Base-by-base conservation (phyloP, 1,139 yeast species). In the Candida smagusa region DNA sequence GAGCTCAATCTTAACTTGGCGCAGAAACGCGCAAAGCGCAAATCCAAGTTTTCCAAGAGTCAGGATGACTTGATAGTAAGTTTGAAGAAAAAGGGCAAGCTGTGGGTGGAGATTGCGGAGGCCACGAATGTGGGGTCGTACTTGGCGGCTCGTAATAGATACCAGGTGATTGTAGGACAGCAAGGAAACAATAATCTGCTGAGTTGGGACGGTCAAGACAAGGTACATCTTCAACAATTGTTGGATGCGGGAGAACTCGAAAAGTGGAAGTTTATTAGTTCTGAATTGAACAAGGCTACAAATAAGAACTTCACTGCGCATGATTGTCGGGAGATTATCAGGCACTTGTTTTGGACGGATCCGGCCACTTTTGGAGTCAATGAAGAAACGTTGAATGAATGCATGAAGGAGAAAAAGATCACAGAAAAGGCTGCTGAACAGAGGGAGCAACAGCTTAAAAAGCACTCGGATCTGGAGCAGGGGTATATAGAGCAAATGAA, bases 81-180 rank as follows among this genome's bases (percentile, higher is more conserved):
- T 28, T 56, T 84, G 53, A 84, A 84, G 56, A 69, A 69, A 40
- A 72, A 73, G 38, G 89, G 90, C 22, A 76, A 75, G 46, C 64
- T 78, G 3, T 84, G 94, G 94, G 80, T 76, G 6, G 88, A 83
- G 46, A 84, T 84, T 36, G 89, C 90, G 0, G 81, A 79, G 41
- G 65, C 72, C 2, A 74, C 87, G 2, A 74, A 77, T 8, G 84
- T 84, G 25, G 85, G 83, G 8, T 75, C 81, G 34, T 81, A 79
- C 45, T 61, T 84, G 33, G 88, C 92, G 0, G 92, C 90, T 0
- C 63, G 94, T 41, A 84, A 84, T 54, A 61, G 94, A 43, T 84
- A 84, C 53, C 94, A 84, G 54, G 94, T 84, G 5, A 70, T 84
- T 38, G 84, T 84, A 42, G 94, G 94, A 2, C 94, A 84, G 55